Percentiles rank a stretch among this genome's conserved stretches.
These are phyloP conservation scores for Trichoderma orchidacearum DNA, from an alignment of 495 filamentous ascomycete species.

Conservation along the genomic window DNA sequence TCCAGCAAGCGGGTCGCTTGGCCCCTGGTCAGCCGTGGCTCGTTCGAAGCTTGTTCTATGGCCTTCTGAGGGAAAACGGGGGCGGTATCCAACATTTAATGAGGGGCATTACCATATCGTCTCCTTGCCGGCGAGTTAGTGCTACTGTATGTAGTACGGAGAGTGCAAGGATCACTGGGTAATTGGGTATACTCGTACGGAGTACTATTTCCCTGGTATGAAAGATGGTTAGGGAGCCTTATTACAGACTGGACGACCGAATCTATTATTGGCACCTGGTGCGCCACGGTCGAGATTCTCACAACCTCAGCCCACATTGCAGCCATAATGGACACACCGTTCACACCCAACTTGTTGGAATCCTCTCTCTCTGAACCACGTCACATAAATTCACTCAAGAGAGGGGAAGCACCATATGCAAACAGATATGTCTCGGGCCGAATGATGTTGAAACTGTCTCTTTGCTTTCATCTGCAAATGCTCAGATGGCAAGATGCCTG, in stretches of 20 bases:
- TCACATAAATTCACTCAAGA: neutral
- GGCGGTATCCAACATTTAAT: neutral
- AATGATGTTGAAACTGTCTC: neutral
- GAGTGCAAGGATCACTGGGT: neutral
- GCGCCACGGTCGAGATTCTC: neutral
- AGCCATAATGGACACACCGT: neutral
- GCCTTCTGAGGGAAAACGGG: neutral
- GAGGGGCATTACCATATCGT: neutral
- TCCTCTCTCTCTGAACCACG: neutral
- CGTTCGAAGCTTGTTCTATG: neutral
- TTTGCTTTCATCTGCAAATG: no score
- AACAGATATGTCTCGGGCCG: neutral
- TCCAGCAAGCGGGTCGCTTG: conserved; percentile 1
- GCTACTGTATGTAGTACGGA: neutral
- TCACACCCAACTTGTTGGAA: neutral
- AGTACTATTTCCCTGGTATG: no score
- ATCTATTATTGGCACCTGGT: neutral
- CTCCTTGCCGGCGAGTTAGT: no score
- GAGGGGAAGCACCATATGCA: neutral
- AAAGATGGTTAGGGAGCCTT: no score
- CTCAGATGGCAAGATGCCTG: no score
- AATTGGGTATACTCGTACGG: no score
- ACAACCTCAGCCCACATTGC: neutral
- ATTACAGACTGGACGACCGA: no score
- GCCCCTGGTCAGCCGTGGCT: neutral